These are phyloP conservation scores for Tylopilus sp. DNA, from an alignment of 1,284 basidiomycete species.

Conservation along the genomic window DNA sequence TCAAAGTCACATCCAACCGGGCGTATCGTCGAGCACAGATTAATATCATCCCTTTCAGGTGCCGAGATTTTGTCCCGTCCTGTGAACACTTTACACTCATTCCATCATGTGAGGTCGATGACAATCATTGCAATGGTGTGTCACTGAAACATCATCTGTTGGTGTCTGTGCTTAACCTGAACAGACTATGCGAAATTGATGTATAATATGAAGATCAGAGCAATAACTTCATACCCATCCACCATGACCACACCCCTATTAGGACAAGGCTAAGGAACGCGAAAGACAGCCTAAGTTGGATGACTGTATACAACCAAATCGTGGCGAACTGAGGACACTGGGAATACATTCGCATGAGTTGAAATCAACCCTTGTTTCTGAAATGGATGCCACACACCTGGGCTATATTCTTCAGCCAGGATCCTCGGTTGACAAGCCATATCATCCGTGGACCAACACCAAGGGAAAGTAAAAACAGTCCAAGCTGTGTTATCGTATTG, in stretches of 20 bases:
- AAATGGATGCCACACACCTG: conserved; percentile 49
- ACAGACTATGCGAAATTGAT: not conserved
- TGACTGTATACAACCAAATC: conserved; percentile 69
- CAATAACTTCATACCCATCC: conserved; percentile 51
- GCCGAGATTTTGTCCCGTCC: not conserved
- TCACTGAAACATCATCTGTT: not conserved
- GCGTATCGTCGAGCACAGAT: conserved; percentile 82
- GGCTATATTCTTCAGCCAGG: conserved; percentile 66
- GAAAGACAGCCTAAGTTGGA: conserved; percentile 64
- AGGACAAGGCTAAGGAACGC: conserved; percentile 56
- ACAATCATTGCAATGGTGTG: conserved; percentile 17
- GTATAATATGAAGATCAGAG: conserved; percentile 26
- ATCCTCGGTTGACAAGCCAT: conserved; percentile 64
- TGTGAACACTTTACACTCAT: not conserved
- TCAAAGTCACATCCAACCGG: conserved; percentile 59
- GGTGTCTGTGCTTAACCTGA: not conserved
- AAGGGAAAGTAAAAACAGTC: conserved; percentile 59
- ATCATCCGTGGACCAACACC: conserved; percentile 61
- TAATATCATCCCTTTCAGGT: conserved; percentile 11
- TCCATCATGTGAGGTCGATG: conserved; percentile 1
- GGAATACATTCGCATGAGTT: conserved; percentile 6
- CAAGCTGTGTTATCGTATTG: conserved; percentile 49
- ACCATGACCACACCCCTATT: conserved; percentile 59
- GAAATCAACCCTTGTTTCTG: not conserved
- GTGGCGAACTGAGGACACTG: conserved; percentile 75